phyloP scores from a whole-genome alignment of 805 yeast genomes.

The Blastobotrys parvus region DNA sequence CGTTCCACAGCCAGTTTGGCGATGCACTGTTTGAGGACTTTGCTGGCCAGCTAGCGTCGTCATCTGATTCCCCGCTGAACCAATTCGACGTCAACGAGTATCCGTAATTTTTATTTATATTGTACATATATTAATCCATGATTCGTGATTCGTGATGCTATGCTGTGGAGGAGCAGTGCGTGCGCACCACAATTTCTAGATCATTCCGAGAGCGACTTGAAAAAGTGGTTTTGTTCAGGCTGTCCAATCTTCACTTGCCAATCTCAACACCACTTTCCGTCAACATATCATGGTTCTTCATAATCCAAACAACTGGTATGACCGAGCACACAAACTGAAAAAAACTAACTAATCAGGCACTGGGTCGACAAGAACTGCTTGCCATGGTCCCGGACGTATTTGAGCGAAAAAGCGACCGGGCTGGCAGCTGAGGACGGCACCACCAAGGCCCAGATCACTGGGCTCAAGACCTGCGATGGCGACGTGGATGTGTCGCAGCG shows the following conservation, averaged over 20 bases:
- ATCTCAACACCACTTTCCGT: not conserved
- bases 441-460: constrained; percentile 30
- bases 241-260: not conserved
- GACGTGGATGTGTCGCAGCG: constrained; percentile 97
- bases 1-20: not conserved
- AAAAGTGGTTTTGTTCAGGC: not conserved
- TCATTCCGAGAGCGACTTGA: not conserved
- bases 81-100: too few relatives aligned
- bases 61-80: too few relatives aligned
- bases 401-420: constrained; percentile 51
- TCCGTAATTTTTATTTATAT: too few relatives aligned
- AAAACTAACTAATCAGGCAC: constrained; percentile 42
- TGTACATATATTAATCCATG: too few relatives aligned
- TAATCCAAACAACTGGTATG: constrained; percentile 85
- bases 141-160: too few relatives aligned
- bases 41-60: too few relatives aligned
- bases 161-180: too few relatives aligned
- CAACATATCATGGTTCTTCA: constrained; percentile 68
- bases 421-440: constrained; percentile 32
- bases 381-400: constrained; percentile 79
- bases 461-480: constrained; percentile 67
- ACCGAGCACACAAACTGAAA: too few relatives aligned
- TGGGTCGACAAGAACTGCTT: constrained; percentile 98
- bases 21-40: not conserved
- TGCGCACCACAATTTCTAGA: not conserved